A percentile compares a stretch with the other conserved stretches of the same genome.
These are phyloP conservation scores for Suillus alpinus DNA, from an alignment of 768 basidiomycete species.

Conservation along the genomic window DNA sequence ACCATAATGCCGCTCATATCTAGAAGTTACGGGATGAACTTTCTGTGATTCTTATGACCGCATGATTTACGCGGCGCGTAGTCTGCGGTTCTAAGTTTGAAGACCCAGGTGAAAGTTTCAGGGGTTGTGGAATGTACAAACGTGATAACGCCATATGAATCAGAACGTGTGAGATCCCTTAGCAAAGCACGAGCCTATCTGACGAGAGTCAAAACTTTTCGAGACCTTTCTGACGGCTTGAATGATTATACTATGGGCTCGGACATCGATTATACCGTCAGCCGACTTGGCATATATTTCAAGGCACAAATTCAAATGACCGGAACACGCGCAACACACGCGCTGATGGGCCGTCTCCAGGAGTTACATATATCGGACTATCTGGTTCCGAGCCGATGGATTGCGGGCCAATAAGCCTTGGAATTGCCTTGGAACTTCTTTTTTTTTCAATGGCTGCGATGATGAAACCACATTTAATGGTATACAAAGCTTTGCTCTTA, in stretches of 20 bases:
- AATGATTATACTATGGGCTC: background rate
- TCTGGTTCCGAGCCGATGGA: conserved; percentile 2
- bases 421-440: background rate
- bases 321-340: conserved; percentile 3
- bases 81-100: background rate
- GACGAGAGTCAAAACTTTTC: background rate
- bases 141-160: background rate
- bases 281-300: background rate
- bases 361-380: background rate
- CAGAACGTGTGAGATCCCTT: background rate
- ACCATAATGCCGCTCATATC: background rate
- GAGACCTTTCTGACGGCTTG: background rate
- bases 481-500: background rate
- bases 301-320: conserved; percentile 5
- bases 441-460: background rate
- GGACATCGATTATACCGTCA: background rate
- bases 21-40: background rate
- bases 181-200: background rate
- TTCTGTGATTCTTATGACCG: background rate
- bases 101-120: background rate
- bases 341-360: conserved; percentile 1
- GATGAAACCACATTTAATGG: background rate
- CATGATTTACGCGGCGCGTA: background rate
- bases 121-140: background rate
- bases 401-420: background rate